Base-by-base conservation (phyloP, 129 eudicot species). In the Kitagawia praeruptora region DNA sequence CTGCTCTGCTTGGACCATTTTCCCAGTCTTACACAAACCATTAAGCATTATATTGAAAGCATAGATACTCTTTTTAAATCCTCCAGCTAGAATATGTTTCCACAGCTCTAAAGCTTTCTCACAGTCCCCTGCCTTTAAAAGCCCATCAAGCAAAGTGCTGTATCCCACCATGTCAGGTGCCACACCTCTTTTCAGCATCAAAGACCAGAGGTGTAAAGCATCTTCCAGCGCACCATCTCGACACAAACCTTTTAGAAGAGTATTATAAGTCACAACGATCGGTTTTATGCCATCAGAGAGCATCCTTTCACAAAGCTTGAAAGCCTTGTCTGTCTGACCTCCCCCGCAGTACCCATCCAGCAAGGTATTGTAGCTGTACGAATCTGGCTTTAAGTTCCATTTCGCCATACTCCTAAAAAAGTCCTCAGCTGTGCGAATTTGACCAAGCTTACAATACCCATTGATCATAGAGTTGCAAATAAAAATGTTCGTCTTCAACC, bases 1-100 rank as follows among this genome's bases (percentile, higher is more conserved):
- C 80, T 87, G 69, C 81, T 88, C 96, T 37, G 94, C 93, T 83
- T 88, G 93, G 77, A 38, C 79, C 85, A 95, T 90, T 75, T 89
- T 90, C 64, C 94, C 94, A 86, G 89, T 75, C 82, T 92, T 92
- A 84, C 97, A 90, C 61, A 95, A 79, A 75, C 98, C 98, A 54
- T 82, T 87, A 66, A 92, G 88, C 96, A 95, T 85, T 40, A 87
- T 89, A 74, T 95, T 92, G 84, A 83, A 90, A 75, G 82, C 83
- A 54, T 86, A 38, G 40, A 74, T 87, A 49, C 82, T 84, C 85
- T 77, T 88, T 18, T 79, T 23, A 28, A 83, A 85, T 2, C 96
- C 93, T 85, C 80, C 86, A 11, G 89, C 89, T 70, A 86, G 72
- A 85, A 90, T 80, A 46, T 90, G 86, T 81, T 95, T 95, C 98